Evolutionary conservation across 345 rosid genomes (phyloP), one percentile per base, ranked within the genome.

Genomic region (Lepidium didymum): DNA sequence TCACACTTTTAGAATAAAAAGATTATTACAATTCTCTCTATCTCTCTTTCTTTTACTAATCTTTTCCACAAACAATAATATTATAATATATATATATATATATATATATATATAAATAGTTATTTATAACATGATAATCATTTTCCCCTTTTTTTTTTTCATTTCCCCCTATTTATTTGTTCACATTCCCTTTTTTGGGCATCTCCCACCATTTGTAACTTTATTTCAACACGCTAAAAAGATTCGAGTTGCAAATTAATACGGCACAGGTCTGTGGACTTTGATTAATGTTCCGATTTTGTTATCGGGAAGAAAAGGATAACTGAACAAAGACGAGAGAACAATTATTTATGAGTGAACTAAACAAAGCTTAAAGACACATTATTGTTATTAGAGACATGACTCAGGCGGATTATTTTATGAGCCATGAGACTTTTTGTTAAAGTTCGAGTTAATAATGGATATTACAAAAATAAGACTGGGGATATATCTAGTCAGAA

Each of bases 401-500:
- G 35, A 55, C 8, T 45, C 35, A 0, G 16, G 37, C 6, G 2
- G 14, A 31, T 56, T 63, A 62, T 29, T 63, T 6, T 63, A 27
- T 63, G 44, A 55, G 70, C 15, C 63, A 54, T 71, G 56, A 14
- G 14, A 62, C 42, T 8, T 12, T 62, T 55, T 27, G 43, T 25
- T 62, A 46, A 47, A 29, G 10, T 37, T 4, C 4, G 58, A 38
- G 45, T 57, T 49, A 33, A 31, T 14, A 33, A 41, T 40, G 62
- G 44, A 47, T 54, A 23, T 3, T 44, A 35, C 1, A 29, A 40
- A 21, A 54, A 54, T 50, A 53, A 54, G 63, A 43, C 58, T 43
- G 7, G 42, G 61, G 42, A 8, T 46, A 42, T 14, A 19, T 21
- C 84, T 85, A 91, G 59, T 50, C 95, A 37, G 85, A 81, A 54